Evolutionary conservation across 2,329 filamentous ascomycete genomes (phyloP).

Genomic region (Plectosphaerella sp.): DNA sequence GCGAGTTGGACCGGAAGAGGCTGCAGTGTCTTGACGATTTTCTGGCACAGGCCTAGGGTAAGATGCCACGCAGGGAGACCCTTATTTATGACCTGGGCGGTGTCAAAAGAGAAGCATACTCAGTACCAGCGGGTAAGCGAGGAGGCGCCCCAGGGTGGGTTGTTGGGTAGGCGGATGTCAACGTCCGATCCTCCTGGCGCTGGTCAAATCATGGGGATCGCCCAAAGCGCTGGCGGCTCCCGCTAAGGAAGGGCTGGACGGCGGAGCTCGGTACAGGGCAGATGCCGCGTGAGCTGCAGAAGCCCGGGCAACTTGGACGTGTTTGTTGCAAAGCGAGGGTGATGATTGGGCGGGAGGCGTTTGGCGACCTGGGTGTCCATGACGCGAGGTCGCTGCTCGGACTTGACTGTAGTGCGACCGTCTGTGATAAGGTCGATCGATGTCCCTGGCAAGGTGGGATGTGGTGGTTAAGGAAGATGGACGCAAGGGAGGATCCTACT

Average conservation of each 20-base stretch:
- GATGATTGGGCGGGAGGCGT: too few species aligned
- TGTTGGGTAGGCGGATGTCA: background rate
- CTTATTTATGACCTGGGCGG: background rate
- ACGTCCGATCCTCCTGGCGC: background rate
- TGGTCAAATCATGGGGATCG: background rate
- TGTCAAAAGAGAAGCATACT: background rate
- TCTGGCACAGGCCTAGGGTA: too few species aligned
- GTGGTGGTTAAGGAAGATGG: background rate
- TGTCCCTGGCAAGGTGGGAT: background rate
- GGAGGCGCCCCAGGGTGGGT: background rate
- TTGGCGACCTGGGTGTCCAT: too few species aligned
- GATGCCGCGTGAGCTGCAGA: too few species aligned
- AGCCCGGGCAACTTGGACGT: too few species aligned
- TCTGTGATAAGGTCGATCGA: too few species aligned
- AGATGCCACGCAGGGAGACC: accelerated
- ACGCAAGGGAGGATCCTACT: too few species aligned
- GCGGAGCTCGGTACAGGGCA: background rate
- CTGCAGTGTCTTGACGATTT: background rate
- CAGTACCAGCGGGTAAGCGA: background rate
- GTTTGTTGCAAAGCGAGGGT: too few species aligned
- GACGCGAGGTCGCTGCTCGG: too few species aligned
- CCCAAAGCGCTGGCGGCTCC: background rate
- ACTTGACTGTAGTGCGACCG: too few species aligned
- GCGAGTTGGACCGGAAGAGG: background rate
- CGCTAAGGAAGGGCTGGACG: background rate